A percentile compares a stretch with the other conserved stretches of the same genome.
Evolutionary conservation across 179 eudicot species (phyloP).

Genomic region (Actinidia arguta): DNA sequence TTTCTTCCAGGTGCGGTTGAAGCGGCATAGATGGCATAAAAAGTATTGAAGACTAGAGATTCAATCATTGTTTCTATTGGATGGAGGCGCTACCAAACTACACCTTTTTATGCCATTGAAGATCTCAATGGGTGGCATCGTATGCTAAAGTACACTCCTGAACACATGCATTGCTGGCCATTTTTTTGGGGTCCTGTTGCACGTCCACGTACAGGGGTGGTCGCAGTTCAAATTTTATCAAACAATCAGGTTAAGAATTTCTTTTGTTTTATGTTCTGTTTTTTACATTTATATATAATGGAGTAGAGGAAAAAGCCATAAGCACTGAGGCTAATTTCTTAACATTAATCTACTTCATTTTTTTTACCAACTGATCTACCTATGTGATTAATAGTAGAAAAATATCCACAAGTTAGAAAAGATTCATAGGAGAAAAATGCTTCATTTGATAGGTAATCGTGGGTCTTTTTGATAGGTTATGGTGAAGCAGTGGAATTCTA

Average conservation of each 20-base stretch:
- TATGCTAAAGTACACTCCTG: constrained; percentile 98
- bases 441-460: too few relatives aligned
- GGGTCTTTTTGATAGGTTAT: too few relatives aligned
- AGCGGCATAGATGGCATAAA: constrained; percentile 99
- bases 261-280: background rate
- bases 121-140: constrained; percentile 82
- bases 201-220: constrained; percentile 88
- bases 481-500: too few relatives aligned
- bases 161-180: constrained; percentile 99
- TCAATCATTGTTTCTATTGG: constrained; percentile 91
- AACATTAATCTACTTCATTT: too few relatives aligned
- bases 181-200: constrained; percentile 99
- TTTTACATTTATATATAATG: too few relatives aligned
- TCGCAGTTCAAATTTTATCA: constrained; percentile 85
- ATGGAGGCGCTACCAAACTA: constrained; percentile 96
- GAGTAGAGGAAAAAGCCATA: too few relatives aligned
- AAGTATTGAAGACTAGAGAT: constrained; percentile 91
- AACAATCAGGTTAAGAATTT: constrained; percentile 69
- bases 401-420: too few relatives aligned
- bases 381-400: too few relatives aligned
- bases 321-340: background rate
- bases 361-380: too few relatives aligned
- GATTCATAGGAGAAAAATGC: too few relatives aligned
- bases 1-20: constrained; percentile 62
- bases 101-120: constrained; percentile 91